A percentile compares a stretch with the other conserved stretches of the same genome.
phyloP scores from a whole-genome alignment of 306 rosid species.

The Quercus agrifolia region DNA sequence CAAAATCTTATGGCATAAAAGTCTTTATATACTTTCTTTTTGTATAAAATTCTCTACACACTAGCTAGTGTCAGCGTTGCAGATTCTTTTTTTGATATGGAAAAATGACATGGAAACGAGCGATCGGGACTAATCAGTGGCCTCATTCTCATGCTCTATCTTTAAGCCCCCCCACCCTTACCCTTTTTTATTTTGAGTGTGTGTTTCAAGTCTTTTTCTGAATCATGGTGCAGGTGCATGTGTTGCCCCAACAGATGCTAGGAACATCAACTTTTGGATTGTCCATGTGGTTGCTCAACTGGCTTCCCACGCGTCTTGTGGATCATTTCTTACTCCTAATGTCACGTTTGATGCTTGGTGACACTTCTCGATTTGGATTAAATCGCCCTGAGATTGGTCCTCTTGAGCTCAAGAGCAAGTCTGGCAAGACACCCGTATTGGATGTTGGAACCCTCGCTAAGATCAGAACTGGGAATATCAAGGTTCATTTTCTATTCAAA shows the following conservation, averaged over 20 bases:
- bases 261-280: slow-evolving; percentile 97
- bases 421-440: slow-evolving; percentile 90
- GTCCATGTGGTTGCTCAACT: slow-evolving; percentile 81
- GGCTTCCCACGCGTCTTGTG: slow-evolving; percentile 75
- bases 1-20: slow-evolving; percentile 29
- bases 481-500: slow-evolving; percentile 35
- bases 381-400: slow-evolving; percentile 84
- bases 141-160: slow-evolving; percentile 16
- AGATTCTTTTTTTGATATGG: slow-evolving; percentile 22
- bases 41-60: slow-evolving; percentile 7
- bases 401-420: slow-evolving; percentile 63
- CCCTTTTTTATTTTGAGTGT: no score
- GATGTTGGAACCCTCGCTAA: slow-evolving; percentile 85
- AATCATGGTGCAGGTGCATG: slow-evolving; percentile 66
- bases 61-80: slow-evolving; percentile 23
- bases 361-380: slow-evolving; percentile 72
- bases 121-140: slow-evolving; percentile 8
- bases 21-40: slow-evolving; percentile 20
- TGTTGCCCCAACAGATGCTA: slow-evolving; percentile 83
- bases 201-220: background rate
- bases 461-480: slow-evolving; percentile 74
- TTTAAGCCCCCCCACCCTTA: slow-evolving; percentile 14
- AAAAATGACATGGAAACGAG: slow-evolving; percentile 28
- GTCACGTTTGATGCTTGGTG: slow-evolving; percentile 83
- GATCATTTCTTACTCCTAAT: slow-evolving; percentile 71